Percentiles rank a stretch among this genome's conserved stretches.
Evolutionary conservation across 805 yeast genomes (phyloP).

Genomic region (Debaryomyces prosopidis): DNA sequence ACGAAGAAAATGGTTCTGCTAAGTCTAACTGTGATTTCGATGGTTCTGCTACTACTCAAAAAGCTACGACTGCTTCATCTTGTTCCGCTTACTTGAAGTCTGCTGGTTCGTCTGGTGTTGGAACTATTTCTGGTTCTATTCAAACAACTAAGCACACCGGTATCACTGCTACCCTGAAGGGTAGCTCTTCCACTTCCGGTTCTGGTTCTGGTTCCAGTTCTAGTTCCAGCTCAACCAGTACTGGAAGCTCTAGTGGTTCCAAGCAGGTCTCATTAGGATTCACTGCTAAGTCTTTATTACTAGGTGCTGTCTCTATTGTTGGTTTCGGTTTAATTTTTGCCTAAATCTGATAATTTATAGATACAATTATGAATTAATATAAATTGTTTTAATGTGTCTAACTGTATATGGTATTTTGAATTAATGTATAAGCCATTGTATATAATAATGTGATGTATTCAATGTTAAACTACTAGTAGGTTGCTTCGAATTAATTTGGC

Average conservation of each 20-base stretch:
- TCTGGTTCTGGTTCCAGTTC: constrained; percentile 25
- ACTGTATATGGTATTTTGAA: not conserved
- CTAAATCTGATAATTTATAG: not conserved
- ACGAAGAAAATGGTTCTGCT: constrained; percentile 25
- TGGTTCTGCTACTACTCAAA: constrained; percentile 42
- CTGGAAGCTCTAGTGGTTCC: constrained; percentile 20
- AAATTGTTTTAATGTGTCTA: not conserved
- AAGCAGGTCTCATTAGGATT: constrained; percentile 11
- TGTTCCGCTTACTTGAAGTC: constrained; percentile 59
- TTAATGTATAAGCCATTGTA: not conserved
- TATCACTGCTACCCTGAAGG: constrained; percentile 20
- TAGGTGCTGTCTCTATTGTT: constrained; percentile 23
- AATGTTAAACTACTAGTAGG: too few species aligned
- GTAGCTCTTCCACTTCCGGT: constrained; percentile 21
- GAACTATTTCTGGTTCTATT: constrained; percentile 44
- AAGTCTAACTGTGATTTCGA: constrained; percentile 36
- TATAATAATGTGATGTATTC: too few species aligned
- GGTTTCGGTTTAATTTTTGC: constrained; percentile 29
- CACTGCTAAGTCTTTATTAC: constrained; percentile 18
- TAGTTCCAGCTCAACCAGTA: constrained; percentile 12
- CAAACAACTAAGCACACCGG: constrained; percentile 26
- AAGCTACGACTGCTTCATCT: constrained; percentile 36
- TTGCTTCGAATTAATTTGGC: too few species aligned
- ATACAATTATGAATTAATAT: not conserved
- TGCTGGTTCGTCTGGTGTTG: constrained; percentile 73